Base-by-base conservation (phyloP, 2,329 filamentous ascomycete genomes). In the Colletotrichum salicis region DNA sequence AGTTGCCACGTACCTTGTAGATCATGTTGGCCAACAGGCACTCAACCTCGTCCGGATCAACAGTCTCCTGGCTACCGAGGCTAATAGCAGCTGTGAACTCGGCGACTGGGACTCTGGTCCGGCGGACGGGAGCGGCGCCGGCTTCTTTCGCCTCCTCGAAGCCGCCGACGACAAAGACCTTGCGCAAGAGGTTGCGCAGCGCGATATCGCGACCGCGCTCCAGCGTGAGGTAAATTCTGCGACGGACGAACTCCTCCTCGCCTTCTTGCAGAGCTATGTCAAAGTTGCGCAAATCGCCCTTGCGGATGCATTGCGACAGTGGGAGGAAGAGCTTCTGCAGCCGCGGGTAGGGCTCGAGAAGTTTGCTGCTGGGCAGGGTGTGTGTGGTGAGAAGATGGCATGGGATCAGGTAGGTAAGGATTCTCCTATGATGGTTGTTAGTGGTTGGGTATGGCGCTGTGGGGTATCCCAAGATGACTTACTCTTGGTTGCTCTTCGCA, bases 11-110 rank as follows among this genome's bases (percentile, higher is more conserved):
- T 82, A 97, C 96, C 90, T 98, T 99, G 86, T 98, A 99, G 73
- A 99, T 97, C 89, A 98, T 94, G 80, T 98, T 98, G 33, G 96
- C 94, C 78, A 99, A 80, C 77, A 98, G 84, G 81, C 96, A 99
- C 82, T 99, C 97, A 4, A 98, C 95, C 82, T 99, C 96, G 79
- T 99, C 97, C 37, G 89, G 87, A 76, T 98, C 96, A 41, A 97
- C 86, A 41, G 86, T 83, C 78, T 93, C 87, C 67, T 87, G 86
- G 75, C 89, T 91, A 64, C 91, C 92, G 76, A 97, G 87, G 78
- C 91, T 91, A 71, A 98, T 89, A 8, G 94, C 97, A 7, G 94
- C 93, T 29, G 90, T 91, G 77, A 99, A 98, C 76, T 98, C 94
- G 13, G 89, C 87, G 15, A 98, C 88, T 0, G 94, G 92, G 41